A percentile compares a stretch with the other conserved stretches of the same genome.
These are phyloP conservation scores for Colletotrichum sp. DNA, from an alignment of 2,329 filamentous ascomycete genomes.

Conservation along the genomic window DNA sequence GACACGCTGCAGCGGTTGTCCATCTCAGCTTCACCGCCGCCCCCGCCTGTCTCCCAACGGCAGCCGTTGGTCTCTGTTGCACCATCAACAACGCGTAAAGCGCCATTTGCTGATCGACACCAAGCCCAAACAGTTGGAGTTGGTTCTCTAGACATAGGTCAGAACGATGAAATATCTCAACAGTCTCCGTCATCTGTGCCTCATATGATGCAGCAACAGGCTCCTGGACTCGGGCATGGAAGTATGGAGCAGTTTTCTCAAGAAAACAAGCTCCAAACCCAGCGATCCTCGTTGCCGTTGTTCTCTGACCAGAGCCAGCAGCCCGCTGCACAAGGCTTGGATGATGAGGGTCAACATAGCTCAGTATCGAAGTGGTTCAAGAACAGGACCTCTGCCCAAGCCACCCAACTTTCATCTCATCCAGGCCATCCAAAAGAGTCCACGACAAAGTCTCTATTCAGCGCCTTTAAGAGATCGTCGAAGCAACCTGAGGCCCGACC, in stretches of 20 bases:
- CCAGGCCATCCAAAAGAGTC: slow-evolving; percentile 24
- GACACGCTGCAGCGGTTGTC: not conserved
- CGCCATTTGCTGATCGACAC: not conserved
- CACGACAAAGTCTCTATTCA: slow-evolving; percentile 26
- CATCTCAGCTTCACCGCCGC: not conserved
- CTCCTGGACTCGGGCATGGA: not conserved
- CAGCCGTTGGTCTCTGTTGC: not conserved
- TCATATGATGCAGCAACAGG: not conserved
- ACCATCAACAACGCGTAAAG: not conserved
- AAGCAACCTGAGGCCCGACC: slow-evolving; percentile 26
- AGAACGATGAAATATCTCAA: not conserved
- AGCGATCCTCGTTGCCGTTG: not conserved
- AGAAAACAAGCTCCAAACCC: not conserved
- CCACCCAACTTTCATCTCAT: slow-evolving; percentile 8
- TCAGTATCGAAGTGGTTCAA: slow-evolving; percentile 22
- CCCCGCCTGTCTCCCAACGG: not conserved
- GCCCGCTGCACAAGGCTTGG: not conserved
- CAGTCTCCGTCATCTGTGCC: not conserved
- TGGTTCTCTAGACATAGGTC: not conserved
- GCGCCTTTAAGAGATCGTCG: slow-evolving; percentile 28
- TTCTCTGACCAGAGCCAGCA: not conserved
- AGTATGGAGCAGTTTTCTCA: not conserved
- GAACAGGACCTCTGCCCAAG: slow-evolving; percentile 10
- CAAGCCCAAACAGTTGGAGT: not conserved
- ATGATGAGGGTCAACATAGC: not conserved